Conservation (phyloP, 1,284 basidiomycete genomes). For the Earliella scabrosa region DNA sequence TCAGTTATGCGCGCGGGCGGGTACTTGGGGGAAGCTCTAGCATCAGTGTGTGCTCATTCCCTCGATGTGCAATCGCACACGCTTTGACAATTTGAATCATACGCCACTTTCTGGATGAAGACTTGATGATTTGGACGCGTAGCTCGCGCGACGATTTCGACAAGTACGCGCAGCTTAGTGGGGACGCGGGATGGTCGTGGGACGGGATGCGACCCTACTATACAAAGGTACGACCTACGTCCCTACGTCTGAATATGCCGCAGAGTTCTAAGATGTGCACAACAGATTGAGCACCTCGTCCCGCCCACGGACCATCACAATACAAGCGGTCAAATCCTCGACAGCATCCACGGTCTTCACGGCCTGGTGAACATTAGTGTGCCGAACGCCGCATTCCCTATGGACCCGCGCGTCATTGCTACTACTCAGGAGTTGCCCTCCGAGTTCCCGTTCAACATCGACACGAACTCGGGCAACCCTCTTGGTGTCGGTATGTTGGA, state of each 20-base stretch:
- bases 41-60: slow-evolving; percentile 34
- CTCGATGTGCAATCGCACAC: no score
- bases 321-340: slow-evolving; percentile 17
- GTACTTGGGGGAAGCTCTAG: slow-evolving; percentile 43
- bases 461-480: slow-evolving; percentile 42
- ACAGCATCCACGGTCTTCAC: slow-evolving; percentile 19
- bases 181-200: slow-evolving; percentile 48
- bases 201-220: slow-evolving; percentile 39
- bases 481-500: slow-evolving; percentile 35
- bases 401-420: slow-evolving; percentile 40
- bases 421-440: slow-evolving; percentile 34
- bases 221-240: slow-evolving; percentile 27
- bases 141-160: slow-evolving; percentile 46
- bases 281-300: slow-evolving; percentile 21
- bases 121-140: slow-evolving; percentile 46
- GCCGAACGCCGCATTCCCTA: slow-evolving; percentile 34
- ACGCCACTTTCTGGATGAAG: no score
- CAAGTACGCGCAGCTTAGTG: slow-evolving; percentile 40
- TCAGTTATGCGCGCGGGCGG: slow-evolving; percentile 38
- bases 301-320: slow-evolving; percentile 24
- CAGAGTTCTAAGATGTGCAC: no score
- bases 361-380: slow-evolving; percentile 40
- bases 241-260: no score
- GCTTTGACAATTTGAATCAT: no score
- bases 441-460: slow-evolving; percentile 44